phyloP scores from a whole-genome alignment of 176 grass and related monocot species.

The Musa itinerans region DNA sequence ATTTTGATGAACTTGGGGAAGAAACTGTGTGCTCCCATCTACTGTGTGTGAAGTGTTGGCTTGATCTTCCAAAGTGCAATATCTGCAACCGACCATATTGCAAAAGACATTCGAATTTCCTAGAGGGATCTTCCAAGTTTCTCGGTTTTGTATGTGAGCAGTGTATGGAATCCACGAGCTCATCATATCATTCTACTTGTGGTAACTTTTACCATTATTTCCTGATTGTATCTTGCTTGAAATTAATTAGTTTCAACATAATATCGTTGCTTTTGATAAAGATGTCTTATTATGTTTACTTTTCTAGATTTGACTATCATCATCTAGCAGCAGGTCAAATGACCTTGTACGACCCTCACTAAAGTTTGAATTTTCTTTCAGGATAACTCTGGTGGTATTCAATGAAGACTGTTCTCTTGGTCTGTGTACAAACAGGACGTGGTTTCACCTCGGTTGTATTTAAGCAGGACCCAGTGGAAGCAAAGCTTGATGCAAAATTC shows the following conservation, averaged over 20 bases:
- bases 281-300: not conserved
- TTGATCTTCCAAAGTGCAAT: slow-evolving; percentile 60
- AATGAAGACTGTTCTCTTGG: too few relatives aligned
- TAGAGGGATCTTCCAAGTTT: slow-evolving; percentile 19
- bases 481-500: too few relatives aligned
- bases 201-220: not conserved
- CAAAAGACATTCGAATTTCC: slow-evolving; percentile 32
- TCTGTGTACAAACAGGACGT: too few relatives aligned
- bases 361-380: too few relatives aligned
- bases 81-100: slow-evolving; percentile 83
- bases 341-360: too few relatives aligned
- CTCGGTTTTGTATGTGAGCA: slow-evolving; percentile 51
- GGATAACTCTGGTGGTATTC: too few relatives aligned
- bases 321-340: too few relatives aligned
- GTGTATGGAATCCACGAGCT: slow-evolving; percentile 27
- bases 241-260: too few relatives aligned
- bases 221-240: not conserved
- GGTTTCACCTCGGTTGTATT: too few relatives aligned
- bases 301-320: too few relatives aligned
- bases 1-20: slow-evolving; percentile 33
- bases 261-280: not conserved
- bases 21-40: slow-evolving; percentile 60
- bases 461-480: too few relatives aligned
- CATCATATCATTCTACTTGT: not conserved
- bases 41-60: slow-evolving; percentile 69